Evolutionary conservation across 2,329 filamentous ascomycete species (phyloP), one percentile per base, ranked within the genome.

Genomic region (Trematosphaeria pertusa): DNA sequence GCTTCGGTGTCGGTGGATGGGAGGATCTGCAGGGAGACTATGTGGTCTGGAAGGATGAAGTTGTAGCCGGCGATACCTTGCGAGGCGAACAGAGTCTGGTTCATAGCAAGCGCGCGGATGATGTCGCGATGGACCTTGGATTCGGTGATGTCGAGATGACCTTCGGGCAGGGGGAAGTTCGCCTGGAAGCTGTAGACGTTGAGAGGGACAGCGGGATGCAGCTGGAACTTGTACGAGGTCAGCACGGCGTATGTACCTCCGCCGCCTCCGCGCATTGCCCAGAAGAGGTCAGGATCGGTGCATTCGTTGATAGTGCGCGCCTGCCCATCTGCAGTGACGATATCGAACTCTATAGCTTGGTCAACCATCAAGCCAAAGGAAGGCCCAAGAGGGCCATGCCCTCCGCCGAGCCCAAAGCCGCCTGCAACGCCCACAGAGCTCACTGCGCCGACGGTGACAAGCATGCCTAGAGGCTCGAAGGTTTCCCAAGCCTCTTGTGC

Each of bases 381-480:
- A 30, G 75, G 74, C 10, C 76, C 76, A 30, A 85, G 61, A 5
- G 80, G 80, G 9, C 77, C 79, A 64, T 85, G 80, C 0, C 82
- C 82, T 21, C 80, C 82, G 6, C 78, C 81, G 32, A 71, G 69
- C 11, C 69, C 65, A 43, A 69, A 76, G 11, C 73, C 67, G 39
- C 67, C 67, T 8, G 65, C 76, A 58, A 81, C 71, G 10, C 81
- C 82, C 8, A 85, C 80, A 3, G 75, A 79, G 7, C 56, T 54
- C 3, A 67, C 54, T 11, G 67, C 66, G 9, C 66, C 66, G n/a
- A 71, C 65, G 6, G 65, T 71, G 39, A 70, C 67, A 19, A 66
- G 56, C 61, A 71, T 65, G 11, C 50, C 51, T 3, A 65, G 48
- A 11, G 54, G 58, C 38, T 71, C 65, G 37, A 70, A 70, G 47